Evolutionary conservation across 345 rosid species (phyloP), one percentile per base, ranked within the genome.

Genomic region (Anacardium occidentale): DNA sequence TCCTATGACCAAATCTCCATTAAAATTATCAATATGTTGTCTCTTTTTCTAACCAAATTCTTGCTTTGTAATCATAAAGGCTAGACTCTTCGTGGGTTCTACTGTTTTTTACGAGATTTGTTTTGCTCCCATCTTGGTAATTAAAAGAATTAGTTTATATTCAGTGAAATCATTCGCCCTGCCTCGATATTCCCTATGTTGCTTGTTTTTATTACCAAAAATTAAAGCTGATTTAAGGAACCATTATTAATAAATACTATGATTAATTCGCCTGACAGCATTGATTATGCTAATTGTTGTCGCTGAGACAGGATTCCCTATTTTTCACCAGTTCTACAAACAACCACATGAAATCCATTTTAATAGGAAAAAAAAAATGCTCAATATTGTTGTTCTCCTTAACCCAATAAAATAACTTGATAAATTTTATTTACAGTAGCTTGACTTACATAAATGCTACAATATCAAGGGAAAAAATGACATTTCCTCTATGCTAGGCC

Each of bases 21-120:
- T 21, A 37, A 62, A 62, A 34, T 42, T 34, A 18, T n/a, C 61
- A 11, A 56, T 56, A 37, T 54, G 25, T 60, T 73, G 75, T 32
- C 26, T 13, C n/a, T 58, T 58, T 52, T 8, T 52, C 26, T 37
- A 32, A 32, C 8, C 7, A 58, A 48, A 29, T 59, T 26, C 18
- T 26, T 59, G 42, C 42, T 29, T 14, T 26, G 20, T 59, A 26
- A 59, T 59, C 20, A 59, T 59, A 6, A n/a, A 50, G 4, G 3
- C 4, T 50, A 15, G 53, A 14, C 15, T 50, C 53, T 50, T 15
- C 14, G 18, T 50, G 15, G 53, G 6, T 50, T 50, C 14, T 47
- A 48, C 14, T 48, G n/a, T 14, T 48, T 5, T 50, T 14, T 4
- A 50, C 5, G 18, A 15, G 53, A 50, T 50, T 47, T 47, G 51